phyloP scores from a whole-genome alignment of 2,329 filamentous ascomycete genomes.

The Lecanosticta acicola region DNA sequence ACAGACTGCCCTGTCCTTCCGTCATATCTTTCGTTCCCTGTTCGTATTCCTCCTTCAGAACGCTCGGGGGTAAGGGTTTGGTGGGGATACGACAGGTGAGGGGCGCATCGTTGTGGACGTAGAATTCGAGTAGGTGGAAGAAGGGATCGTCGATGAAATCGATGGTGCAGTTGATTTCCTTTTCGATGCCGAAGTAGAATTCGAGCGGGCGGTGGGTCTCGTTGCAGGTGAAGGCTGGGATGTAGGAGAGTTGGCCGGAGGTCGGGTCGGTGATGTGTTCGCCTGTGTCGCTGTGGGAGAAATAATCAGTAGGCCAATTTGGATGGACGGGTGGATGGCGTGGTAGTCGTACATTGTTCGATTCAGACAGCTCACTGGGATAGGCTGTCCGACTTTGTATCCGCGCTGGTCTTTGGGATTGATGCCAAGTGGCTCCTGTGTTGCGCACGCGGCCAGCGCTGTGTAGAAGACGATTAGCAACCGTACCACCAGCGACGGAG shows the following conservation, averaged over 20 bases:
- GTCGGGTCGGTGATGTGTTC: constrained; percentile 74
- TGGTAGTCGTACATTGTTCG: constrained; percentile 42
- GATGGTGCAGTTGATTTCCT: constrained; percentile 78
- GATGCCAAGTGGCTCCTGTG: constrained; percentile 37
- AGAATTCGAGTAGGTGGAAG: constrained; percentile 91
- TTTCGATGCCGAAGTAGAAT: constrained; percentile 76
- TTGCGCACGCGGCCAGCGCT: constrained; percentile 35
- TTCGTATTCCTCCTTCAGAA: constrained; percentile 31
- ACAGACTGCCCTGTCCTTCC: constrained; percentile 37
- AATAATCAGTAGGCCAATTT: neutral
- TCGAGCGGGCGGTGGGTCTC: constrained; percentile 79
- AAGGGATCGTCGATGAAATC: constrained; percentile 69
- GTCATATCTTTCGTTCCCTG: constrained; percentile 32
- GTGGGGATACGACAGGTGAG: constrained; percentile 84
- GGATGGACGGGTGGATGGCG: neutral
- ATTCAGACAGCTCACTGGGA: constrained; percentile 50
- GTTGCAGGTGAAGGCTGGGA: constrained; percentile 84
- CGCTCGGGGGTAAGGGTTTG: constrained; percentile 53
- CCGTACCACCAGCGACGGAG: constrained; percentile 21
- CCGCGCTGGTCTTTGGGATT: constrained; percentile 29
- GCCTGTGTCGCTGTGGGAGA: constrained; percentile 64
- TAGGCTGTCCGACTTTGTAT: constrained; percentile 45
- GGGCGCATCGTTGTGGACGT: constrained; percentile 93
- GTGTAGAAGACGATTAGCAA: constrained; percentile 31
- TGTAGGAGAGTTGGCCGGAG: constrained; percentile 79